A percentile compares a stretch with the other conserved stretches of the same genome.
Evolutionary conservation across 1,284 basidiomycete species (phyloP).

Genomic region (Malassezia psittaci): DNA sequence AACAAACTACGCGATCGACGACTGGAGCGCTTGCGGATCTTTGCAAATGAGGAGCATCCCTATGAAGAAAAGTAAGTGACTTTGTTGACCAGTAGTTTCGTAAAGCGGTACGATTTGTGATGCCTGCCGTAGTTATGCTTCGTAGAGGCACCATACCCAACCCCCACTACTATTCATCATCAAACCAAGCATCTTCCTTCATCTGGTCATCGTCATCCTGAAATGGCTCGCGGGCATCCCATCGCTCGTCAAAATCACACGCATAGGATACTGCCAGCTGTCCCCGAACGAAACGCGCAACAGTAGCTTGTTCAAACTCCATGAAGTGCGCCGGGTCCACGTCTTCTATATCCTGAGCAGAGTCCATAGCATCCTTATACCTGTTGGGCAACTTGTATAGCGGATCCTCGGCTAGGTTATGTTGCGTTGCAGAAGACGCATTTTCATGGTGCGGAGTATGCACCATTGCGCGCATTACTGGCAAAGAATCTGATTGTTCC

Average conservation of each 20-base stretch:
- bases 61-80: conserved; percentile 33
- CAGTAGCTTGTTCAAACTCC: conserved; percentile 3
- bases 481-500: background rate
- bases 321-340: background rate
- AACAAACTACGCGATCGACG: conserved; percentile 44
- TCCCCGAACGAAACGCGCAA: conserved; percentile 14
- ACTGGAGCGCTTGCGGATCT: conserved; percentile 43
- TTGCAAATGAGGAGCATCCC: conserved; percentile 37
- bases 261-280: conserved; percentile 10
- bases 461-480: background rate
- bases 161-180: conserved; percentile 2
- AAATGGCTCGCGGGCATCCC: background rate
- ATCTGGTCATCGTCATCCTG: background rate
- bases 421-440: background rate
- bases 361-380: conserved; percentile 8
- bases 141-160: background rate
- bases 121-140: background rate
- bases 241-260: conserved; percentile 17
- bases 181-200: conserved; percentile 16
- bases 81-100: conserved; percentile 11
- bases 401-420: background rate
- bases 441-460: background rate
- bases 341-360: background rate
- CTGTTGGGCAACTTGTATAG: background rate
- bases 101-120: conserved; percentile 15